Base-by-base conservation (phyloP, 805 yeast genomes). In the Saturnispora bothae region DNA sequence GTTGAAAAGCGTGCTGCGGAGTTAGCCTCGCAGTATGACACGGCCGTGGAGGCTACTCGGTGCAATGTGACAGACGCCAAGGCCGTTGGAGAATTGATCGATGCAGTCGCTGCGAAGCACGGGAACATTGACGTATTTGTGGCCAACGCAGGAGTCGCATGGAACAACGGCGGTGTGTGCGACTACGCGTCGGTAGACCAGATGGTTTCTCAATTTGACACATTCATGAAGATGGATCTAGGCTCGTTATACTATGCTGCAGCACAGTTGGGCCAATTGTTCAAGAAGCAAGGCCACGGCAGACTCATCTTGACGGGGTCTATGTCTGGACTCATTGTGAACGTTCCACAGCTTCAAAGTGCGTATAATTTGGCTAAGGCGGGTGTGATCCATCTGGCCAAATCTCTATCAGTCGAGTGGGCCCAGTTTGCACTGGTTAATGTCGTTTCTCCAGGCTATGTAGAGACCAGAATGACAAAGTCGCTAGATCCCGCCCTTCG, bases 351-450 rank as follows among this genome's bases (percentile, higher is more conserved):
- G 57, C 83, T 83, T 16, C 86, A 79, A 60, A 69, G 75, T 46
- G 82, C 82, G 49, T 82, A 82, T 69, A 82, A 82, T 68, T 77
- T 79, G 82, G 69, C 89, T 49, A 82, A 82, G 64, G 92, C 92
- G 14, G 92, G 88, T 55, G 89, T 81, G 31, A 80, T 81, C 50
- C 92, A 82, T 61, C 64, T 82, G 69, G 82, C 72, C 39, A 73
- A 74, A 56, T 72, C 88, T 3, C 63, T 82, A 49, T 92, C 86
- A 30, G 76, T 84, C 30, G 95, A 85, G 63, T 85, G 92, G 88
- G 75, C 86, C n/a, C 73, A 77, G 1, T 81, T 80, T 52, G 25
- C 10, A 8, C 25, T 10, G 10, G 89, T 78, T 41, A 83, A 83
- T 64, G 66, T 83, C 21, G 71, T 83, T 22, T 76, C 85, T 13